Conservation (phyloP, 495 filamentous ascomycete species). For the Cetradonia linearis region DNA sequence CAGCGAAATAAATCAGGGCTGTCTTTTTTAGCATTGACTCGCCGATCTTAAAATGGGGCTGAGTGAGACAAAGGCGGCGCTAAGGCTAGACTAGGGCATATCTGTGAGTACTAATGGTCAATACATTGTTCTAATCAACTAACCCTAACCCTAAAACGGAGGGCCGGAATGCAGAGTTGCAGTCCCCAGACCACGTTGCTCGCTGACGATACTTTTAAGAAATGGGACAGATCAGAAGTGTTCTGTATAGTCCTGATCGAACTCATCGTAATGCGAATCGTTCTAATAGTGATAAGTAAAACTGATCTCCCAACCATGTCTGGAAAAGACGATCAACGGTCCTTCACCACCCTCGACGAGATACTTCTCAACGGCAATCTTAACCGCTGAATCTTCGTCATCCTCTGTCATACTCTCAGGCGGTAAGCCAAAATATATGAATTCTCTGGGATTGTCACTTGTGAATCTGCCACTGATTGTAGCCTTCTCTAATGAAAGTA, state of each 20-base stretch:
- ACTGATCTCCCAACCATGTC: no score
- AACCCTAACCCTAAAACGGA: no score
- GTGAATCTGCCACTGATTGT: background rate
- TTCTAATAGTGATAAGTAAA: no score
- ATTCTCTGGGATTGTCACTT: background rate
- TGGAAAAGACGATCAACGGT: background rate
- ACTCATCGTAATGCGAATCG: no score
- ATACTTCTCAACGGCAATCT: background rate
- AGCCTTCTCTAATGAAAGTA: background rate
- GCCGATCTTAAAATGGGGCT: background rate
- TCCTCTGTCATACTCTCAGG: background rate
- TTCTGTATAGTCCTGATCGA: no score
- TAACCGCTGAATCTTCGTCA: constrained; percentile 20
- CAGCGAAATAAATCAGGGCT: background rate
- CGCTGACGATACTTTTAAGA: no score
- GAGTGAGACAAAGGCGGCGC: background rate
- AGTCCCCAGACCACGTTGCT: no score
- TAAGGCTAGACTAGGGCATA: no score
- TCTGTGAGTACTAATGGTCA: no score
- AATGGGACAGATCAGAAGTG: no score
- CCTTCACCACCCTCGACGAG: background rate
- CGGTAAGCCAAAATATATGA: background rate
- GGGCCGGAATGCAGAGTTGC: no score
- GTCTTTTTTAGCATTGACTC: background rate
- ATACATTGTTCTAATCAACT: no score